Percentiles rank a stretch among this genome's conserved stretches.
phyloP scores from a whole-genome alignment of 2,329 filamentous ascomycete species.

The Leptographium procerum region DNA sequence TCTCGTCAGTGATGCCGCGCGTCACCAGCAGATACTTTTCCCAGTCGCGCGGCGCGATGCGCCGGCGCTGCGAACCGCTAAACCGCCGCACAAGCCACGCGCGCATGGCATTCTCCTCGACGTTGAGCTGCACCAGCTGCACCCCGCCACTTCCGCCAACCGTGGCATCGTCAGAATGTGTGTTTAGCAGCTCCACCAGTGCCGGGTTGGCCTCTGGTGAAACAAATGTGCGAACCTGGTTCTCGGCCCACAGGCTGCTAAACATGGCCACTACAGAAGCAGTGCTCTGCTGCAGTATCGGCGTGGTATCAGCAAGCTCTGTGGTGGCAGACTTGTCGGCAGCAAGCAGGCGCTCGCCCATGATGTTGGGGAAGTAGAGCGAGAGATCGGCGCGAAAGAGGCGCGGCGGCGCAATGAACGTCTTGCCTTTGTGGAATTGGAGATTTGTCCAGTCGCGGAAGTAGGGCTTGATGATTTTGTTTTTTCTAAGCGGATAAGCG shows the following conservation, averaged over 20 bases:
- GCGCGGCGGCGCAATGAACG: constrained; percentile 74
- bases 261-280: constrained; percentile 74
- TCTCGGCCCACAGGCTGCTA: constrained; percentile 74
- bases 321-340: constrained; percentile 28
- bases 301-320: constrained; percentile 71
- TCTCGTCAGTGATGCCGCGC: constrained; percentile 46
- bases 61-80: constrained; percentile 38
- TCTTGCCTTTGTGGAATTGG: constrained; percentile 74
- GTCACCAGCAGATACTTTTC: constrained; percentile 50
- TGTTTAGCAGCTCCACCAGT: constrained; percentile 50
- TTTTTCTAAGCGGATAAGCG: constrained; percentile 40
- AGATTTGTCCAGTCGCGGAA: constrained; percentile 93
- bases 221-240: constrained; percentile 64
- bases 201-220: constrained; percentile 54
- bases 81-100: constrained; percentile 47
- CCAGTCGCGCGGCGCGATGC: constrained; percentile 41
- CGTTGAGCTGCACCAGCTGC: constrained; percentile 77
- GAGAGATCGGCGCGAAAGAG: constrained; percentile 73
- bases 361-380: constrained; percentile 88
- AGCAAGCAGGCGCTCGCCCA: constrained; percentile 63
- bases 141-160: constrained; percentile 16
- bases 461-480: constrained; percentile 74
- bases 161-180: constrained; percentile 27
- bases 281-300: constrained; percentile 38
- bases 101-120: constrained; percentile 70